These are phyloP conservation scores for Biscutella auriculata DNA, from an alignment of 441 rosid species.

Conservation along the genomic window DNA sequence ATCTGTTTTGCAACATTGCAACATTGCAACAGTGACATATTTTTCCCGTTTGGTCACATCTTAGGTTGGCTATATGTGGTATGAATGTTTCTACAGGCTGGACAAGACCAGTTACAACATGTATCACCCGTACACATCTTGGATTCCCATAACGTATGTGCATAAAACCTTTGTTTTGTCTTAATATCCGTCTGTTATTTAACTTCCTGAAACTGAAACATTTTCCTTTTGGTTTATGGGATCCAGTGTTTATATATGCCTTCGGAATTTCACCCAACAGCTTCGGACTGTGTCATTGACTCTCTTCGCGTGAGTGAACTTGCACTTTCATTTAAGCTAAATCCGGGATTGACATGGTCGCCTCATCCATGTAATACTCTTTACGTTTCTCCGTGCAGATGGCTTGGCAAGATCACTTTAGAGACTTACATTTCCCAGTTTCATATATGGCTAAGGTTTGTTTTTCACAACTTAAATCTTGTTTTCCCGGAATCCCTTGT, in stretches of 20 bases:
- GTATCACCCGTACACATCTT: constrained; percentile 70
- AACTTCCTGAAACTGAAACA: no score
- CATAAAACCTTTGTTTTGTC: no score
- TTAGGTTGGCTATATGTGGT: constrained; percentile 64
- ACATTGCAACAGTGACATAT: background rate
- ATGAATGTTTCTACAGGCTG: constrained; percentile 55
- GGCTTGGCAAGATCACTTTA: constrained; percentile 75
- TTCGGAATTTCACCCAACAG: constrained; percentile 65
- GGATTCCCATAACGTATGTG: constrained; percentile 82
- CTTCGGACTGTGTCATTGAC: no score
- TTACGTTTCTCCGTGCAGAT: no score
- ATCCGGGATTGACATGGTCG: no score
- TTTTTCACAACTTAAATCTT: background rate
- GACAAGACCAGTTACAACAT: constrained; percentile 68
- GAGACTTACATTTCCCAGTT: constrained; percentile 79
- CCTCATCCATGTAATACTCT: no score
- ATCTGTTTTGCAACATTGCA: background rate
- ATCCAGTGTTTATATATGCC: constrained; percentile 58
- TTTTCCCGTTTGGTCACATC: constrained; percentile 8
- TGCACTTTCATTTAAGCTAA: no score
- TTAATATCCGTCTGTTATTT: no score
- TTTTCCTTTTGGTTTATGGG: constrained; percentile 4
- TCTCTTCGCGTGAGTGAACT: constrained; percentile 49
- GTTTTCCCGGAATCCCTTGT: background rate
- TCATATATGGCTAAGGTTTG: constrained; percentile 78